Evolutionary conservation across 192 early-diverging fungal species (phyloP), one percentile per base, ranked within the genome.

Genomic region (Gaertneriomyces semiglobifer): DNA sequence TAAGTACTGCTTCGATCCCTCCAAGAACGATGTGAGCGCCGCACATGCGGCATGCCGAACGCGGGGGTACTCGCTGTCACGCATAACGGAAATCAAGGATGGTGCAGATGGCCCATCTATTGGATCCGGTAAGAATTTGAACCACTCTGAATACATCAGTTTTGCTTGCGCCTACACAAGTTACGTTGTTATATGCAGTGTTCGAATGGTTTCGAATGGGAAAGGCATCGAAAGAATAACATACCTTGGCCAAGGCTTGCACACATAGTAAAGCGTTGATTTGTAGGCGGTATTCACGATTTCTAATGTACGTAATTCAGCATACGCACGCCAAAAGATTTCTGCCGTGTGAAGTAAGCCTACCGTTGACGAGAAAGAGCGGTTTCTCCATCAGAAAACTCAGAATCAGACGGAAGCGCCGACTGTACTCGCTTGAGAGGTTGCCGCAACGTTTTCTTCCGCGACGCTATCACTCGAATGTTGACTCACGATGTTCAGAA

Each of bases 1-100:
- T 5, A 81, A 64, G 56, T 81, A 79, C 51, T 65, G 58, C 57
- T 74, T 66, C 6, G 74, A 72, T 12, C 72, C 77, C 9, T 72
- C 68, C 12, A 79, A 55, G 42, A 81, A 70, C 12, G 72, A 44
- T 43, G 53, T 48, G 3, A 81, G 33, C 4, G 68, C 72, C 33
- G 58, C 65, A 46, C 58, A 65, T 16, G 76, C 77, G 8, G 66
- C 67, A 16, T 68, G 52, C 19, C 71, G 60, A 8, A 74, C 57
- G 33, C 60, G 51, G 7, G 62, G 54, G 0, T 65, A 55, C 4
- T 76, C 63, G 59, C 50, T 57, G 0, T 68, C 53, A 57, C 66
- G 65, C 66, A 58, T 46, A 8, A 71, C 58, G 12, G 66, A 59
- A 42, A 78, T 62, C 7, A 66, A 47, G 0, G 66, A 61, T 20